Percentiles rank a stretch among this genome's conserved stretches.
phyloP scores from a whole-genome alignment of 768 basidiomycete species.

The Dioszegia aurantiaca region DNA sequence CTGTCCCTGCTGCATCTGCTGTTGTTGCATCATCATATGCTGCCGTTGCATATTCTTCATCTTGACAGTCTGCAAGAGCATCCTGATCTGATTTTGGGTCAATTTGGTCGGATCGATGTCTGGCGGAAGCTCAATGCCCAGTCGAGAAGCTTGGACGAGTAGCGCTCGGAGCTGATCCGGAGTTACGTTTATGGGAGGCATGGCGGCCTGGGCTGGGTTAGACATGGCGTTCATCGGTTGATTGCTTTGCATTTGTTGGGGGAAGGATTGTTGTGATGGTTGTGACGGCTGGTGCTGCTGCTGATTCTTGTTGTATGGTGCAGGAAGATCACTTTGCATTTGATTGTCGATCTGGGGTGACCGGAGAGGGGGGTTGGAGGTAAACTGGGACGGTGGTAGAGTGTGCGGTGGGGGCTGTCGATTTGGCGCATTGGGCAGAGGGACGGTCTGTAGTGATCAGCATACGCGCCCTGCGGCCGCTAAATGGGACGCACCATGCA shows the following conservation, averaged over 20 bases:
- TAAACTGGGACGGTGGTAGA: not conserved
- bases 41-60: slow-evolving; percentile 7
- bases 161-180: not conserved
- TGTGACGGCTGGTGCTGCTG: too few species aligned
- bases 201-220: too few species aligned
- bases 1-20: slow-evolving; percentile 22
- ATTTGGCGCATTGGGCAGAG: not conserved
- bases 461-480: not conserved
- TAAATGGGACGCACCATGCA: not conserved
- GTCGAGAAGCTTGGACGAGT: not conserved
- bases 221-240: too few species aligned
- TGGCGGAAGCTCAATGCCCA: slow-evolving; percentile 8
- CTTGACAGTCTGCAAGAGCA: slow-evolving; percentile 2
- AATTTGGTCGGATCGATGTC: slow-evolving; percentile 5
- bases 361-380: too few species aligned
- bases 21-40: slow-evolving; percentile 13
- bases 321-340: too few species aligned
- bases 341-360: too few species aligned
- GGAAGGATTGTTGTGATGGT: too few species aligned
- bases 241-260: too few species aligned
- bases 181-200: too few species aligned
- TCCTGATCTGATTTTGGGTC: slow-evolving; percentile 1
- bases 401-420: not conserved
- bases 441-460: slow-evolving; percentile 2
- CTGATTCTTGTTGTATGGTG: not conserved